A percentile compares a stretch with the other conserved stretches of the same genome.
These are phyloP conservation scores for Blastobotrys illinoisensis DNA, from an alignment of 1,139 yeast species.

Conservation along the genomic window DNA sequence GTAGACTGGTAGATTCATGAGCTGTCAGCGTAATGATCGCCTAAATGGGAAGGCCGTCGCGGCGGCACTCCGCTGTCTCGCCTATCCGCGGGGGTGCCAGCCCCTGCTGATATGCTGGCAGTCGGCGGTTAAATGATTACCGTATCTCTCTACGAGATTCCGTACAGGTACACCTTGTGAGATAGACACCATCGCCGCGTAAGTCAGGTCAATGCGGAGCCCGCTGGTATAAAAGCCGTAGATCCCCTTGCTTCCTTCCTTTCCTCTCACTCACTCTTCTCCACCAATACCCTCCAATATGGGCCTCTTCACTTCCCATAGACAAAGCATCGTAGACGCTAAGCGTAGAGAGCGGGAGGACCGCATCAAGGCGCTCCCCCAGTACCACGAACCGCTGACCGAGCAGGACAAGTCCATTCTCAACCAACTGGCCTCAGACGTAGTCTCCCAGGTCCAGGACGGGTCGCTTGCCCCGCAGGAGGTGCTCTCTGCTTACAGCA, in stretches of 20 bases:
- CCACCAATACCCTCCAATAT: background rate
- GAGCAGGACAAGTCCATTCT: conserved; percentile 28
- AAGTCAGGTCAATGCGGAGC: background rate
- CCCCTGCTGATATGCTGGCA: background rate
- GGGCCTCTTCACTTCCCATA: conserved; percentile 11
- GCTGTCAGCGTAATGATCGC: background rate
- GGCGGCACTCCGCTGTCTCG: background rate
- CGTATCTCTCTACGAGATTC: background rate
- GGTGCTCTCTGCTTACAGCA: conserved; percentile 37
- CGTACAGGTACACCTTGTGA: background rate
- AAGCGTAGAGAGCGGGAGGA: conserved; percentile 34
- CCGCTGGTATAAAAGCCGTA: background rate
- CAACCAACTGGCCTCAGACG: conserved; percentile 26
- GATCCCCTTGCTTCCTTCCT: background rate
- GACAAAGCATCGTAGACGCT: conserved; percentile 19
- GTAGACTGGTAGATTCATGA: too few species aligned
- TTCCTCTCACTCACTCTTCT: background rate
- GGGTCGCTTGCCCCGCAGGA: conserved; percentile 31
- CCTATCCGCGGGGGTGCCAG: background rate
- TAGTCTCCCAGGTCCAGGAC: conserved; percentile 29
- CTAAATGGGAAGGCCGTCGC: background rate
- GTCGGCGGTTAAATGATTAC: background rate
- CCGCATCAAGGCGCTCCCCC: conserved; percentile 32
- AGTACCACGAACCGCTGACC: conserved; percentile 33
- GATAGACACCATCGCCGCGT: background rate